Conservation (phyloP, 2,329 filamentous ascomycete genomes). For the Colletotrichum liriopes region DNA sequence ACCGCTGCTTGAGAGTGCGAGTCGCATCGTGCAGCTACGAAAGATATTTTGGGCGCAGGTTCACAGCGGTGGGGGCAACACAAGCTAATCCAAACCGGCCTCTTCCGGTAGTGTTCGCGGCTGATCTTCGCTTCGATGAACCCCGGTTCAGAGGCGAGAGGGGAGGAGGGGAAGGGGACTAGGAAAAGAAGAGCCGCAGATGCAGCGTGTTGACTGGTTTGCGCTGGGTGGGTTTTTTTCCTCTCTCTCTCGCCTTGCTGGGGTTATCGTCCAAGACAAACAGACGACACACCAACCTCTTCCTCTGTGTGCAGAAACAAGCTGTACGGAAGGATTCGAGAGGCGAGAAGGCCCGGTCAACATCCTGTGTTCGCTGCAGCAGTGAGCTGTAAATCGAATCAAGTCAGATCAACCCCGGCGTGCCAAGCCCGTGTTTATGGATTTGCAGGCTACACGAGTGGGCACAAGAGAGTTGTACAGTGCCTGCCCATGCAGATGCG, state of each 20-base stretch:
- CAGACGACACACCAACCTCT: slow-evolving; percentile 18
- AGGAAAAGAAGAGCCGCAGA: slow-evolving; percentile 39
- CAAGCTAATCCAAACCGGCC: not conserved
- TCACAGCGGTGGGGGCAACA: not conserved
- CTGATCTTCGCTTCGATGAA: slow-evolving; percentile 29
- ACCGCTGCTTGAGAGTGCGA: slow-evolving; percentile 34
- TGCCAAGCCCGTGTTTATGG: slow-evolving; percentile 41
- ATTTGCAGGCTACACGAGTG: slow-evolving; percentile 34
- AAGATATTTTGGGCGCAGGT: slow-evolving; percentile 34
- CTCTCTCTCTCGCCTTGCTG: not conserved
- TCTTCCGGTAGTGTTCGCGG: slow-evolving; percentile 29
- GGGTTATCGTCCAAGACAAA: not conserved
- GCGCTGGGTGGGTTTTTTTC: not conserved
- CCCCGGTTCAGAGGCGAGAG: slow-evolving; percentile 2
- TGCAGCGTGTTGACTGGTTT: slow-evolving; percentile 6
- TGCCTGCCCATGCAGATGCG: slow-evolving; percentile 26
- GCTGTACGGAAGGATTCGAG: slow-evolving; percentile 18
- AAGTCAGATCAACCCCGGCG: slow-evolving; percentile 33
- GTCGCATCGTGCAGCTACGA: slow-evolving; percentile 30
- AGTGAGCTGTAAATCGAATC: slow-evolving; percentile 39
- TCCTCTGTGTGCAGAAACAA: slow-evolving; percentile 19
- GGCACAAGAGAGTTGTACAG: slow-evolving; percentile 18
- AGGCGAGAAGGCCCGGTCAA: slow-evolving; percentile 7
- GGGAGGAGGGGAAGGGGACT: not conserved
- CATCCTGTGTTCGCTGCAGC: slow-evolving; percentile 32